Evolutionary conservation across 164 flowering plant genomes (phyloP), one percentile per base, ranked within the genome.

Genomic region (Paratinospora sagittata): DNA sequence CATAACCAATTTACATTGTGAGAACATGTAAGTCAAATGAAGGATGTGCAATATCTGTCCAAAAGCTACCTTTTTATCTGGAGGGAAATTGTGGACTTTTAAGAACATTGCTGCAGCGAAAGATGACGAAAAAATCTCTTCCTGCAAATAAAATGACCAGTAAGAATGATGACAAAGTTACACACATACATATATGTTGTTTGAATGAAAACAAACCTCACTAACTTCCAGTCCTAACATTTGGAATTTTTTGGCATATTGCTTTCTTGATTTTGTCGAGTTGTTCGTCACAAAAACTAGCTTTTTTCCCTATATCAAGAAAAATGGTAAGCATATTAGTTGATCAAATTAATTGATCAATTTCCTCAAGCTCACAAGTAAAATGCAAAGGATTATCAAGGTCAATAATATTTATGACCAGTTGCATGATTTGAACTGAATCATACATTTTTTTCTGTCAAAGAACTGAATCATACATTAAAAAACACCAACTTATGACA

Each of bases 91-190:
- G 60, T 83, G 86, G 67, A 83, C 79, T 77, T 95, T 89, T 83
- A 95, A 82, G 87, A 78, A 95, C 97, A 86, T 92, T n/a, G 98
- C 97, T 8, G 97, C 97, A 14, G 98, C 98, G 76, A 89, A 94
- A 0, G 98, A 94, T 0, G 98, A 94, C 16, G 89, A 85, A 72
- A 92, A 95, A 16, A 95, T 90, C 79, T 95, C 97, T 65, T 95
- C 98, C 98, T 94, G 78, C 76, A 81, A 55, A 72, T 57, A 27
- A 19, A 13, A 23, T 39, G 58, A 37, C 3, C 11, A 68, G 47
- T 21, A 21, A 57, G 27, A 14, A 43, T 19, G 68, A 27, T 13
- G 8, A 30, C 43, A n/a, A n/a, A 43, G 6, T 12, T 13, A n/a
- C 24, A 19, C n/a, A 55, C 24, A 55, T 21, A 55, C 61, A n/a